Conservation (phyloP, 2,329 filamentous ascomycete species). For the Coniochaeta ligniaria region DNA sequence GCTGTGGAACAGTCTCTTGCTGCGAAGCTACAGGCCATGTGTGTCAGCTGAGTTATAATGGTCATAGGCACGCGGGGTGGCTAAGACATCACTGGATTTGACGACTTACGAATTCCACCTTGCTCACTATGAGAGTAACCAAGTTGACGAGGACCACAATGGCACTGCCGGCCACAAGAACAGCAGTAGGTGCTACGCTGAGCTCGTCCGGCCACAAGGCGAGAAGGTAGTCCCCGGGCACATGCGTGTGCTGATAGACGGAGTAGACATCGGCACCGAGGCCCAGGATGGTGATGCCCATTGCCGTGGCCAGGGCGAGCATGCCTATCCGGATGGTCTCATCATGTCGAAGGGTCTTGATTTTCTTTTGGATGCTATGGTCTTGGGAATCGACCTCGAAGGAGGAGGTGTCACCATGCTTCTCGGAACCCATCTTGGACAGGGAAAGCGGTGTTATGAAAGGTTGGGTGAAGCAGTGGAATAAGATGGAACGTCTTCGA, state of each 20-base stretch:
- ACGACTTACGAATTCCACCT: slow-evolving; percentile 40
- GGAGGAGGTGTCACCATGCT: slow-evolving; percentile 28
- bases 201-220: slow-evolving; percentile 52
- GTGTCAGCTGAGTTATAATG: neutral
- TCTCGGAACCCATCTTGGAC: neutral
- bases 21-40: slow-evolving; percentile 26
- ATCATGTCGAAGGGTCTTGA: slow-evolving; percentile 29
- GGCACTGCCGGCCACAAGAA: slow-evolving; percentile 43
- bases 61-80: neutral
- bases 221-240: slow-evolving; percentile 38
- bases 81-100: neutral
- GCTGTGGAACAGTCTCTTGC: slow-evolving; percentile 23
- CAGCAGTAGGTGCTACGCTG: slow-evolving; percentile 48
- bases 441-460: neutral
- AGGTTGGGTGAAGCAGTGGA: neutral
- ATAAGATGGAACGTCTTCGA: neutral
- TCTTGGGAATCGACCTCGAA: slow-evolving; percentile 40
- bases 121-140: slow-evolving; percentile 40
- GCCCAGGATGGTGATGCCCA: slow-evolving; percentile 44
- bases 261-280: slow-evolving; percentile 46
- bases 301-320: slow-evolving; percentile 41
- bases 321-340: slow-evolving; percentile 39
- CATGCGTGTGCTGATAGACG: slow-evolving; percentile 47
- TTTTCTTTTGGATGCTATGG: slow-evolving; percentile 26
- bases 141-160: slow-evolving; percentile 42